phyloP scores from a whole-genome alignment of 2,329 filamentous ascomycete genomes.

The Verruconis gallopava region DNA sequence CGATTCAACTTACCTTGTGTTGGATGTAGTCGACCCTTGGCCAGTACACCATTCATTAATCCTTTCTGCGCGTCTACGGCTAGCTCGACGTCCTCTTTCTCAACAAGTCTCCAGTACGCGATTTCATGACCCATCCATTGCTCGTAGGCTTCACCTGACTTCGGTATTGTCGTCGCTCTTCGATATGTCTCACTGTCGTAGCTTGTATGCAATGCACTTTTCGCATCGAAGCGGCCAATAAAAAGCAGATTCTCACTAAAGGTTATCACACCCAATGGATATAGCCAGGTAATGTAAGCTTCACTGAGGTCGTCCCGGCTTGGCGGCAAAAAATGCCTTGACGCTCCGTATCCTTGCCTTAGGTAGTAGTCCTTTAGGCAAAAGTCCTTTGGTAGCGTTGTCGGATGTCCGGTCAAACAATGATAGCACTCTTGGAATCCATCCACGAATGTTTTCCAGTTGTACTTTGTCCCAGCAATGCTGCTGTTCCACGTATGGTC shows the following conservation, averaged over 20 bases:
- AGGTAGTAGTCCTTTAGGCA: background rate
- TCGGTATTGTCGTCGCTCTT: background rate
- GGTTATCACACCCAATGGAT: background rate
- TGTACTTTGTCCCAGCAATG: background rate
- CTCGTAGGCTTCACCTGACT: background rate
- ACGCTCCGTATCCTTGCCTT: background rate
- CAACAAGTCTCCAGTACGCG: constrained; percentile 1
- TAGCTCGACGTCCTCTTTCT: background rate
- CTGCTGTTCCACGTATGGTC: background rate
- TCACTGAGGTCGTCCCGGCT: background rate
- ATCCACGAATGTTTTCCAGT: constrained; percentile 2
- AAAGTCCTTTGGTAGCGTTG: background rate
- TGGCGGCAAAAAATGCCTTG: background rate
- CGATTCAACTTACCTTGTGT: constrained; percentile 1
- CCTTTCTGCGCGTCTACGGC: constrained; percentile 1
- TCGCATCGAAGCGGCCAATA: background rate
- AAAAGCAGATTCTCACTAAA: background rate
- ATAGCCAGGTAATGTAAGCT: background rate
- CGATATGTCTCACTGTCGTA: constrained; percentile 1
- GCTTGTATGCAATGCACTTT: background rate
- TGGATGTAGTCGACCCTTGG: background rate
- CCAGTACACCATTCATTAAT: background rate
- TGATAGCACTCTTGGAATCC: background rate
- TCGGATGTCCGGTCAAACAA: background rate
- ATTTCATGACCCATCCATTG: background rate